Conservation (phyloP, 1,284 basidiomycete genomes). For the Golubevia pallescens region DNA sequence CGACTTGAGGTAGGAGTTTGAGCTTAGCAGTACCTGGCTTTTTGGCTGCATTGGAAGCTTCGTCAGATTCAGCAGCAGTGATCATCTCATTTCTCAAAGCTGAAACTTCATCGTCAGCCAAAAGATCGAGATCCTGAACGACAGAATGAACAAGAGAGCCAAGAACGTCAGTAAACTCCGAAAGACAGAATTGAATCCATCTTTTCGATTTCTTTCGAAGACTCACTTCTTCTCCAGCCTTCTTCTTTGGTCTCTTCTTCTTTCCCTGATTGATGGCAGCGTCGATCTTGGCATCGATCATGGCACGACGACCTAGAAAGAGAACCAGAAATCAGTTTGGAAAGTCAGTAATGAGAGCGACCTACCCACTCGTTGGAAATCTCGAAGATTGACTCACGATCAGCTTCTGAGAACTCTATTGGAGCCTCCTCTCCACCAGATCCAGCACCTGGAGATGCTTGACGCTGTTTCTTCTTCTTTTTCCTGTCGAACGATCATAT, state of each 20-base stretch:
- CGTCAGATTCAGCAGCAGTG: slow-evolving; percentile 82
- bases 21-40: slow-evolving; percentile 87
- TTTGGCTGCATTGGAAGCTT: slow-evolving; percentile 79
- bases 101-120: slow-evolving; percentile 89
- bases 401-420: too few relatives aligned
- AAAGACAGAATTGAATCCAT: too few relatives aligned
- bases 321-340: too few relatives aligned
- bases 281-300: slow-evolving; percentile 30
- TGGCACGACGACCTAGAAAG: slow-evolving; percentile 22
- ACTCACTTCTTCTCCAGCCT: slow-evolving; percentile 28
- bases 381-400: too few relatives aligned
- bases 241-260: slow-evolving; percentile 35
- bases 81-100: slow-evolving; percentile 85
- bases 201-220: too few relatives aligned
- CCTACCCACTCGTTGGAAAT: too few relatives aligned
- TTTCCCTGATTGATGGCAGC: slow-evolving; percentile 26
- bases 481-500: background rate
- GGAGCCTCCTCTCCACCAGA: too few relatives aligned
- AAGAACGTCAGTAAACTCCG: too few relatives aligned
- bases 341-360: too few relatives aligned
- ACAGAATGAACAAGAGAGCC: background rate
- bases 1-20: slow-evolving; percentile 81
- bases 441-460: background rate
- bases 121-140: slow-evolving; percentile 74
- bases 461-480: background rate